A percentile compares a stretch with the other conserved stretches of the same genome.
These are phyloP conservation scores for Drosera spatulata DNA, from an alignment of 179 eudicot genomes.

Conservation along the genomic window DNA sequence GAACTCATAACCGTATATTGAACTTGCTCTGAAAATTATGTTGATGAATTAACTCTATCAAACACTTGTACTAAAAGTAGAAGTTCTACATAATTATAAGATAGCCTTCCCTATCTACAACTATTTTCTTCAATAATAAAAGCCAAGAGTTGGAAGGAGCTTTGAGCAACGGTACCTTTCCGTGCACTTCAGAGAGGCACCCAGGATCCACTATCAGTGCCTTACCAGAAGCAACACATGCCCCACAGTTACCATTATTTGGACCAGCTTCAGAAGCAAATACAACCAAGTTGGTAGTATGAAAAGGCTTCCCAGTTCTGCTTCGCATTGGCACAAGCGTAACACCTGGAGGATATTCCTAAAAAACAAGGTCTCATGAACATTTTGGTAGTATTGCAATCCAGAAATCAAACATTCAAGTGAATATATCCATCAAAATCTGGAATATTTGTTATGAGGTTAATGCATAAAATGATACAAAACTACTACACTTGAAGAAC, in stretches of 20 bases:
- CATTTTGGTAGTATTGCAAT: background rate
- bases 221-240: conserved; percentile 63
- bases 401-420: background rate
- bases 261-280: conserved; percentile 40
- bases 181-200: conserved; percentile 45
- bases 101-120: no score
- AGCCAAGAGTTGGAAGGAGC: background rate
- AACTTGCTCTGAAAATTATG: no score
- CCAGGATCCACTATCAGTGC: conserved; percentile 93
- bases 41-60: no score
- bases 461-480: background rate
- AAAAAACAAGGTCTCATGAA: background rate
- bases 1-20: no score
- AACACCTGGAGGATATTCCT: conserved; percentile 95
- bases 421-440: background rate
- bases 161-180: conserved; percentile 37
- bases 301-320: conserved; percentile 76
- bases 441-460: background rate
- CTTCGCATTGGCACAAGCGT: conserved; percentile 77
- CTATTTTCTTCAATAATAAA: no score
- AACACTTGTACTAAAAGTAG: no score
- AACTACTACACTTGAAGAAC: background rate
- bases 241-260: conserved; percentile 9
- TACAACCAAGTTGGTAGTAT: conserved; percentile 81
- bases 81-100: no score